Evolutionary conservation across 2,329 filamentous ascomycete genomes (phyloP), one percentile per base, ranked within the genome.

Genomic region (Hypoxylon sp.): DNA sequence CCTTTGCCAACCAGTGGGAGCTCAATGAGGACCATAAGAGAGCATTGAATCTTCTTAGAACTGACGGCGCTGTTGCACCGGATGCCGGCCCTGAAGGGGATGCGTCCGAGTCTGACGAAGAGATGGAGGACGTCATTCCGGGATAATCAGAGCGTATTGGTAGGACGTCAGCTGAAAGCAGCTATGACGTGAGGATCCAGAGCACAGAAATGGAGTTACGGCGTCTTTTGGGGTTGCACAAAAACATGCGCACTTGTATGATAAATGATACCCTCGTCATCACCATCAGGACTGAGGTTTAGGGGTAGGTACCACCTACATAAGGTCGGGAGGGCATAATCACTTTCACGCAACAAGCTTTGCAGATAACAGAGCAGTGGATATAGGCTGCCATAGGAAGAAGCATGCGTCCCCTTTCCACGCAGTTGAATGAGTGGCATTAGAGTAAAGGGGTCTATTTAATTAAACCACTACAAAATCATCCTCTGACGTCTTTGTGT

Each of bases 1-100:
- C 89, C 2, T 97, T 96, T 76, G 91, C 92, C 54, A 95, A 94
- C 77, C 90, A 91, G 71, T 98, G 94, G 89, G 90, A 90, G 71
- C 81, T 97, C 61, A 93, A 91, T 77, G 84, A 87, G 2, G 90
- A 93, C 75, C 91, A 91, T 65, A 87, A 79, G 72, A 82, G 85
- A 60, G 81, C 82, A 3, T 54, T 62, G 39, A 85, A 83, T 60
- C 83, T 85, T 70, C 82, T 82, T 19, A 81, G 82, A 50, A 81
- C 83, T 55, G 89, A 86, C 63, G 81, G 82, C 4, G 37, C 37
- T 57, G 84, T 82, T 43, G 83, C 83, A 5, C 81, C 81, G 3
- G 78, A 78, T 61, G 70, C 74, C 16, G 78, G 82, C 12, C 81
- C 81, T 16, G 78, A 84, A 41, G 82, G 82, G 23, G 83, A 77